A percentile compares a stretch with the other conserved stretches of the same genome.
Evolutionary conservation across 2,329 filamentous ascomycete genomes (phyloP).

Genomic region (Pseudocercospora vitis): DNA sequence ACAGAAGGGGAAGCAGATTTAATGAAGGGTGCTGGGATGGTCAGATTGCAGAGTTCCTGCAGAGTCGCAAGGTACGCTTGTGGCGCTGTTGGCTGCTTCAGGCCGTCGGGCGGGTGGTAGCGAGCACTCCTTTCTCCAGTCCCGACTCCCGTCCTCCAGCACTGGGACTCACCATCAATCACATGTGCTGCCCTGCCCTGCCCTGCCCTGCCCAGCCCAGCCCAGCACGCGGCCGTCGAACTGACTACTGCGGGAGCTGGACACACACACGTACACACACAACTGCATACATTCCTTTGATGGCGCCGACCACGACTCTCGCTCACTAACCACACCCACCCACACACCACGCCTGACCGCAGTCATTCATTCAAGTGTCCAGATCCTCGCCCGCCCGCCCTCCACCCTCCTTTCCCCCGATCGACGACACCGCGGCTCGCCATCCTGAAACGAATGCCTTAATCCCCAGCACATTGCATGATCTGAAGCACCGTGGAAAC

Average conservation of each 20-base stretch:
- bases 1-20: neutral
- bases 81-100: neutral
- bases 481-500: conserved; percentile 8
- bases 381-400: conserved; percentile 13
- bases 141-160: too few species aligned
- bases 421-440: too few species aligned
- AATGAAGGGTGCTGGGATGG: neutral
- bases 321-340: conserved; percentile 11
- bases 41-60: conserved; percentile 3
- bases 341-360: conserved; percentile 17
- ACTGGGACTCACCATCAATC: too few species aligned
- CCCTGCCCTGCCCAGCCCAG: too few species aligned
- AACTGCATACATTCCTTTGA: conserved; percentile 9
- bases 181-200: too few species aligned
- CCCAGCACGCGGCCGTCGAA: neutral
- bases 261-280: conserved; percentile 8
- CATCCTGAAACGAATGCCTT: conserved; percentile 11
- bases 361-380: conserved; percentile 25
- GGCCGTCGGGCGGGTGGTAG: neutral
- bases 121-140: conserved; percentile 3
- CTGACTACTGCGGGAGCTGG: conserved; percentile 2
- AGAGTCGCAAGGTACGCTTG: neutral
- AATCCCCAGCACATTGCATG: conserved; percentile 2
- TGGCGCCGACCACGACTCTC: conserved; percentile 18
- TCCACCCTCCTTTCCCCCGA: too few species aligned